A percentile compares a stretch with the other conserved stretches of the same genome.
These are phyloP conservation scores for Calonectria pteridis DNA, from an alignment of 2,329 filamentous ascomycete genomes.

Conservation along the genomic window DNA sequence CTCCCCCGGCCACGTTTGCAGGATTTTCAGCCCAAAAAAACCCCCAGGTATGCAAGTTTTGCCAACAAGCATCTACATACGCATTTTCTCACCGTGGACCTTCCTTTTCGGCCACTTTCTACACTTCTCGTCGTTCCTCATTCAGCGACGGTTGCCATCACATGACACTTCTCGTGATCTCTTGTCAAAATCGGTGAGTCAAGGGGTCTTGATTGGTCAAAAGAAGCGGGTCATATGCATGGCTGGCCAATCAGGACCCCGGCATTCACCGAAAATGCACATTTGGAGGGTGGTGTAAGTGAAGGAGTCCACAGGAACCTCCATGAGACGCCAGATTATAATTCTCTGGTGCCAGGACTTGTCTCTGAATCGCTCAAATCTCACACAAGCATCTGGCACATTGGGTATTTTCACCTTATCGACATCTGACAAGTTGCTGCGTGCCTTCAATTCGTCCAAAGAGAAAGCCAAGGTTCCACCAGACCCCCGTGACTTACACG, in stretches of 20 bases:
- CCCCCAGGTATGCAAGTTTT: conserved; percentile 26
- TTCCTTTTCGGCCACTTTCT: conserved; percentile 27
- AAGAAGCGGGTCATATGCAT: conserved; percentile 30
- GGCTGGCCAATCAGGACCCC: conserved; percentile 44
- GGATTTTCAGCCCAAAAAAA: conserved; percentile 30
- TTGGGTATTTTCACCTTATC: conserved; percentile 57
- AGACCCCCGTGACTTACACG: conserved; percentile 57
- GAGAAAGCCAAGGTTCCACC: conserved; percentile 56
- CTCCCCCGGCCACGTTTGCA: conserved; percentile 26
- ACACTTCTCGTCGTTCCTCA: conserved; percentile 24
- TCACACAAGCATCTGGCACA: conserved; percentile 55
- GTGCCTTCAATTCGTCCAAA: conserved; percentile 53
- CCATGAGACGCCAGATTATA: conserved; percentile 54
- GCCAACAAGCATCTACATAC: conserved; percentile 25
- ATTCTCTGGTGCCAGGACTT: conserved; percentile 54
- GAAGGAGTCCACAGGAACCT: conserved; percentile 50
- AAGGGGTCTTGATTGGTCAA: conserved; percentile 47
- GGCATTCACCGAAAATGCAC: conserved; percentile 40
- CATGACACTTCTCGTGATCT: conserved; percentile 38
- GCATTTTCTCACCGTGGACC: conserved; percentile 23
- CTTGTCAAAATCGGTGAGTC: conserved; percentile 48
- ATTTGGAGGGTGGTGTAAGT: conserved; percentile 55
- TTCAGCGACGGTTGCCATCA: conserved; percentile 30
- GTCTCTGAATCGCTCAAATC: conserved; percentile 54
- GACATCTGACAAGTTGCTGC: conserved; percentile 52